Evolutionary conservation across 2,329 filamentous ascomycete genomes (phyloP).

Genomic region (Colletotrichum destructivum): DNA sequence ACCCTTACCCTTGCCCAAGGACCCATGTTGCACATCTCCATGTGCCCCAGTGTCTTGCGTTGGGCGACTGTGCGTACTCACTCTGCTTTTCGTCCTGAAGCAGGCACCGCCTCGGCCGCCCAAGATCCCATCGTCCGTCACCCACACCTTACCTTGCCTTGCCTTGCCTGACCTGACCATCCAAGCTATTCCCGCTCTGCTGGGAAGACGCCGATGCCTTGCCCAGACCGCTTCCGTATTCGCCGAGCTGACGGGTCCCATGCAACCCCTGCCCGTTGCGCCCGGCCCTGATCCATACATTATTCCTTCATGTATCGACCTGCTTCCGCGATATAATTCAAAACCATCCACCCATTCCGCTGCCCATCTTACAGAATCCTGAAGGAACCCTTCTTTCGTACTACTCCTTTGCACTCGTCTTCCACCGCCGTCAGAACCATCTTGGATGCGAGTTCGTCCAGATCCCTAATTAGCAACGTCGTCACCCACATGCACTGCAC

Average conservation of each 20-base stretch:
- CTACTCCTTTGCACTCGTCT: conserved; percentile 12
- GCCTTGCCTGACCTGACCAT: conserved; percentile 23
- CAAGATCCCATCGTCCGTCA: conserved; percentile 39
- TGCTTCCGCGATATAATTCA: conserved; percentile 42
- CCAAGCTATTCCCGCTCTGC: conserved; percentile 40
- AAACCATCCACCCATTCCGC: conserved; percentile 37
- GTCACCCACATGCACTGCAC: conserved; percentile 7
- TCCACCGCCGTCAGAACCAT: conserved; percentile 4
- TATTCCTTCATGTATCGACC: conserved; percentile 34
- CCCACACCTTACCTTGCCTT: conserved; percentile 37
- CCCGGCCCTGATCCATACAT: conserved; percentile 39
- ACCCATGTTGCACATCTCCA: conserved; percentile 41
- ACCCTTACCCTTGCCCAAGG: conserved; percentile 26
- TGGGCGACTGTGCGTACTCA: conserved; percentile 33
- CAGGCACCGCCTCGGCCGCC: conserved; percentile 39
- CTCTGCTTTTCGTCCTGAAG: conserved; percentile 43
- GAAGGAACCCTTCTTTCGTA: conserved; percentile 23
- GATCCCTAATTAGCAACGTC: conserved; percentile 27
- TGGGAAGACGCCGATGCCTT: conserved; percentile 41
- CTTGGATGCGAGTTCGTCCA: conserved; percentile 37
- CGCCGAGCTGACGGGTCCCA: conserved; percentile 41
- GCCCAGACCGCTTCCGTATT: conserved; percentile 43
- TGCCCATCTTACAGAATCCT: conserved; percentile 8
- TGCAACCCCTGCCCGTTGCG: conserved; percentile 36
- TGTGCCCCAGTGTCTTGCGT: conserved; percentile 41